Evolutionary conservation across 2,329 filamentous ascomycete genomes (phyloP).

Genomic region (Pestalotiopsis sp.): DNA sequence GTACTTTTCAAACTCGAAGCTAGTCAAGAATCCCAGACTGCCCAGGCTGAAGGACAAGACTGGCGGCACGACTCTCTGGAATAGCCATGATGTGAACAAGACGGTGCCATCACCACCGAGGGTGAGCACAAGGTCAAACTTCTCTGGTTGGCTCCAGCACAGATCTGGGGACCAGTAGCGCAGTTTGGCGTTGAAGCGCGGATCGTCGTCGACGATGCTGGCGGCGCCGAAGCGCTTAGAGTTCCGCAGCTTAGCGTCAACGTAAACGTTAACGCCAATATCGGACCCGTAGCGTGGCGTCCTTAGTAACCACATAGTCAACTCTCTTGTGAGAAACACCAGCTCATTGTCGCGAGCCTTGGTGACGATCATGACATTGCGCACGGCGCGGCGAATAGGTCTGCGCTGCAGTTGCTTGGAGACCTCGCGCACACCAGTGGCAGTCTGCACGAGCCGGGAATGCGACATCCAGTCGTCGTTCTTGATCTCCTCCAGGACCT

Average conservation of each 20-base stretch:
- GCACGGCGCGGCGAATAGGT: conserved; percentile 88
- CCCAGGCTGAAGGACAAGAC: conserved; percentile 84
- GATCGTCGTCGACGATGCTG: conserved; percentile 72
- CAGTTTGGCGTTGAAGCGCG: conserved; percentile 80
- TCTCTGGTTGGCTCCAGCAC: conserved; percentile 91
- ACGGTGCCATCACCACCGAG: conserved; percentile 87
- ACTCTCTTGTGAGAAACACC: conserved; percentile 84
- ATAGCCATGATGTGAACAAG: conserved; percentile 88
- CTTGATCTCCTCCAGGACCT: conserved; percentile 91
- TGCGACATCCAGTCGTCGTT: conserved; percentile 90
- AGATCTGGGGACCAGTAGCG: conserved; percentile 96
- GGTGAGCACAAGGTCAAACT: conserved; percentile 91
- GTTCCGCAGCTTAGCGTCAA: conserved; percentile 90
- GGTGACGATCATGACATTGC: conserved; percentile 97
- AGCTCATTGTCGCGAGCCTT: conserved; percentile 95
- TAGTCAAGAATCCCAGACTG: conserved; percentile 85
- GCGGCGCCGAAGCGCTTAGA: conserved; percentile 86
- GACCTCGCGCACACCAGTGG: conserved; percentile 91
- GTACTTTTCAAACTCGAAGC: conserved; percentile 86
- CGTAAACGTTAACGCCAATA: conserved; percentile 93
- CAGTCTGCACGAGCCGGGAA: conserved; percentile 91
- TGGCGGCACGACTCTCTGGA: conserved; percentile 84
- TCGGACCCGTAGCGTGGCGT: conserved; percentile 89
- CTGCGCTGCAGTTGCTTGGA: conserved; percentile 92
- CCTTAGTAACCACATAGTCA: conserved; percentile 83